Conservation (phyloP, 2,329 filamentous ascomycete genomes). For the Alternaria incomplexa region DNA sequence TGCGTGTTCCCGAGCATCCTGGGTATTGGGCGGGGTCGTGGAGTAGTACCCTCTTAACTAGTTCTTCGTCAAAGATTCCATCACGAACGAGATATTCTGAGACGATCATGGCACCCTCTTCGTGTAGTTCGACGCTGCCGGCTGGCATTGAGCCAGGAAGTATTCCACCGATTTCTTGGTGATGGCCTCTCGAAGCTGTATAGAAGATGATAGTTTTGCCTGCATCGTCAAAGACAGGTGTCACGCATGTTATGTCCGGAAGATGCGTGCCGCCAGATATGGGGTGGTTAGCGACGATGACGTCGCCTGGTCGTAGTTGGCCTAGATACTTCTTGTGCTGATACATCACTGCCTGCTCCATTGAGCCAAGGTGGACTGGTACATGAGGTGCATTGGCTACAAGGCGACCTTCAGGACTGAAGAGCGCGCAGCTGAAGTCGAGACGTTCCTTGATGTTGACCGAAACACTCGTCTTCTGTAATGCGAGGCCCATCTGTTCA, state of each 20-base stretch:
- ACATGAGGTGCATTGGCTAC: constrained; percentile 38
- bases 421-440: constrained; percentile 35
- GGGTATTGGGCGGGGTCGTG: constrained; percentile 35
- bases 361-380: constrained; percentile 32
- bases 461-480: constrained; percentile 31
- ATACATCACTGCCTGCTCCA: constrained; percentile 35
- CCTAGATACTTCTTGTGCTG: constrained; percentile 29
- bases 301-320: constrained; percentile 31
- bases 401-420: constrained; percentile 26
- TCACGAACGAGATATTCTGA: constrained; percentile 47
- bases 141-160: constrained; percentile 49
- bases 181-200: constrained; percentile 36
- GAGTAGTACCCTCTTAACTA: background rate
- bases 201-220: constrained; percentile 32
- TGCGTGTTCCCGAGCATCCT: constrained; percentile 41
- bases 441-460: constrained; percentile 37
- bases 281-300: constrained; percentile 37
- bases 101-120: constrained; percentile 56
- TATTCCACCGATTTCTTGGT: constrained; percentile 40
- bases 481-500: constrained; percentile 31
- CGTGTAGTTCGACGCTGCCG: constrained; percentile 54
- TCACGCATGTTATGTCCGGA: constrained; percentile 36
- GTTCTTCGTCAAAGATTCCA: constrained; percentile 17
- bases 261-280: constrained; percentile 37
- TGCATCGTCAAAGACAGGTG: constrained; percentile 33